Conservation (phyloP, 768 basidiomycete species). For the Lactarius indigo region DNA sequence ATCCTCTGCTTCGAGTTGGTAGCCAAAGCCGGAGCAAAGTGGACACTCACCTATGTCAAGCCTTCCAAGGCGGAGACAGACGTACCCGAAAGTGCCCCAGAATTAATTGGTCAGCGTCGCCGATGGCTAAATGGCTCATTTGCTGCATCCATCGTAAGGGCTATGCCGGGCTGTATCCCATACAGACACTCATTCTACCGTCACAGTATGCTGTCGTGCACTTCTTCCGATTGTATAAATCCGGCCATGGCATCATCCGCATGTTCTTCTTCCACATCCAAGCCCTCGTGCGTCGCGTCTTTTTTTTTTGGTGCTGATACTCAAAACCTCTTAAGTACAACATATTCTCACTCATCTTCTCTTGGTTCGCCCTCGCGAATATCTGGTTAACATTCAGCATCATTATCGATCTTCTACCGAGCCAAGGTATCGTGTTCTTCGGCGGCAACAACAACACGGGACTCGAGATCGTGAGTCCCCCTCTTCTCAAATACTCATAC, state of each 20-base stretch:
- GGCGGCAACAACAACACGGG: slow-evolving; percentile 46
- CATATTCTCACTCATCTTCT: slow-evolving; percentile 77
- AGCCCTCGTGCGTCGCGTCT: slow-evolving; percentile 60
- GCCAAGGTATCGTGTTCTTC: slow-evolving; percentile 53
- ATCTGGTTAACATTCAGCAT: slow-evolving; percentile 95
- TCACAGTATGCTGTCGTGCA: slow-evolving; percentile 85
- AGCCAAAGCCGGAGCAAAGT: slow-evolving; percentile 80
- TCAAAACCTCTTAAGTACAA: slow-evolving; percentile 59
- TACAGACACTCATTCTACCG: slow-evolving; percentile 11
- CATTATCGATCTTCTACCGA: slow-evolving; percentile 82
- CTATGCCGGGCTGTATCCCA: background rate
- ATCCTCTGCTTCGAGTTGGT: slow-evolving; percentile 97
- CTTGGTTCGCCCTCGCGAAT: slow-evolving; percentile 92
- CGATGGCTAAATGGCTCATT: slow-evolving; percentile 98
- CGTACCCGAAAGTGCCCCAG: slow-evolving; percentile 89
- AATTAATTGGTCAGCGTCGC: slow-evolving; percentile 92
- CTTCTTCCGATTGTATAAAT: slow-evolving; percentile 86
- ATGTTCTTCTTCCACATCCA: slow-evolving; percentile 98
- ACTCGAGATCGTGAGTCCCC: slow-evolving; percentile 51
- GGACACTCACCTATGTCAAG: slow-evolving; percentile 92
- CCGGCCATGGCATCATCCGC: slow-evolving; percentile 81
- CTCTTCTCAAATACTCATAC: background rate
- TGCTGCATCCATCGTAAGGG: slow-evolving; percentile 82
- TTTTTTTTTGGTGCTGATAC: background rate
- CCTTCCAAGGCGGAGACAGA: slow-evolving; percentile 95